phyloP scores from a whole-genome alignment of 2,329 filamentous ascomycete genomes.

The Cryphonectria radicalis region DNA sequence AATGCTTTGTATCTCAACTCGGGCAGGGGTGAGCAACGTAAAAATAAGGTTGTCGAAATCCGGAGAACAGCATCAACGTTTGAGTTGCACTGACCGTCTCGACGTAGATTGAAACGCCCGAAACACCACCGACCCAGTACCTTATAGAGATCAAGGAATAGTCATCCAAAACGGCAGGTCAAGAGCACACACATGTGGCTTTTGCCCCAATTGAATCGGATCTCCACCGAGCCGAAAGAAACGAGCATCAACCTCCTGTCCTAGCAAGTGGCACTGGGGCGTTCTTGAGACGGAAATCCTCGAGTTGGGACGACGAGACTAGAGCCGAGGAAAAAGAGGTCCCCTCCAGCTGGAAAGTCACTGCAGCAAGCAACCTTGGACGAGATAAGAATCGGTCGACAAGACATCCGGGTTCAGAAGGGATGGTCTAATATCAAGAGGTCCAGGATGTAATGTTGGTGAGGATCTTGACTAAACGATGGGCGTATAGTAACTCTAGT shows the following conservation, averaged over 20 bases:
- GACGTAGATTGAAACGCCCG: slow-evolving; percentile 45
- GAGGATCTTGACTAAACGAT: slow-evolving; percentile 10
- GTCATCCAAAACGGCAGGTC: slow-evolving; percentile 31
- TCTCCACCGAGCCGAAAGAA: slow-evolving; percentile 27
- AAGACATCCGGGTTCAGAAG: neutral
- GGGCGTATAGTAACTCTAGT: neutral
- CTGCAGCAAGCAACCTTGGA: slow-evolving; percentile 18
- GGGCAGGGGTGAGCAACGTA: slow-evolving; percentile 22
- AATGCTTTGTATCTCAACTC: slow-evolving; percentile 26
- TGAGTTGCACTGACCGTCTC: slow-evolving; percentile 44
- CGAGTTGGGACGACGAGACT: slow-evolving; percentile 18
- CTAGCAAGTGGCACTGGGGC: slow-evolving; percentile 16
- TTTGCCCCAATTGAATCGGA: slow-evolving; percentile 32
- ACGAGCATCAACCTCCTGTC: slow-evolving; percentile 23
- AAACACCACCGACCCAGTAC: slow-evolving; percentile 43
- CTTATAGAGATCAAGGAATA: slow-evolving; percentile 33
- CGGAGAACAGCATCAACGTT: slow-evolving; percentile 44
- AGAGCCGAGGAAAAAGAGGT: slow-evolving; percentile 1
- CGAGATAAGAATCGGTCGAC: slow-evolving; percentile 24
- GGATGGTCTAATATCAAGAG: neutral
- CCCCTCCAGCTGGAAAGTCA: slow-evolving; percentile 13
- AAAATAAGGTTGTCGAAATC: slow-evolving; percentile 39
- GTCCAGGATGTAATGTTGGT: neutral
- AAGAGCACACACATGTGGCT: slow-evolving; percentile 31
- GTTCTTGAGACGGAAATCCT: slow-evolving; percentile 20